These are phyloP conservation scores for Curvularia sp. DNA, from an alignment of 2,329 filamentous ascomycete genomes.

Conservation along the genomic window DNA sequence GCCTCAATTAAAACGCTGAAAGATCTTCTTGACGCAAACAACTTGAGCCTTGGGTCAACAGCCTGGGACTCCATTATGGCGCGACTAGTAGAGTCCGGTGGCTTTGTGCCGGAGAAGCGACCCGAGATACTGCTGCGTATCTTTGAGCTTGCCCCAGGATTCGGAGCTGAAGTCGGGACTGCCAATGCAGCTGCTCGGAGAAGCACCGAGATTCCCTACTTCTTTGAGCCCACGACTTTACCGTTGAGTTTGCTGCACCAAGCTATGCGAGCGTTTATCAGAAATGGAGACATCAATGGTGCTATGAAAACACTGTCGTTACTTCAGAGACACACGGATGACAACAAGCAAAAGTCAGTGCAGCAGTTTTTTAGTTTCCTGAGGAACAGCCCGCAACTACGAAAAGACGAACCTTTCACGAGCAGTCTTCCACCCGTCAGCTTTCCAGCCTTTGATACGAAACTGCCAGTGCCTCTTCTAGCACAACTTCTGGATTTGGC, in stretches of 20 bases:
- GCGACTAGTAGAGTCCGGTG: constrained; percentile 60
- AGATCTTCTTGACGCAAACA: constrained; percentile 46
- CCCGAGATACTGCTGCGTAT: constrained; percentile 54
- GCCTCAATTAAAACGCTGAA: constrained; percentile 47
- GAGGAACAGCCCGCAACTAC: constrained; percentile 23
- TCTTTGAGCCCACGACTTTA: constrained; percentile 54
- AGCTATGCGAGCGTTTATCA: constrained; percentile 51
- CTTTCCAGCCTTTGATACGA: constrained; percentile 54
- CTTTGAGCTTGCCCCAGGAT: constrained; percentile 50
- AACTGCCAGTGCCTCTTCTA: constrained; percentile 57
- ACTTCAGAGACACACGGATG: constrained; percentile 53
- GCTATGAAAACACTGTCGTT: constrained; percentile 49
- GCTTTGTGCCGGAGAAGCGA: constrained; percentile 54
- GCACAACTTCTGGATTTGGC: constrained; percentile 60
- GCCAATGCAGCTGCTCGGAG: constrained; percentile 41
- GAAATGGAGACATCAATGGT: constrained; percentile 48
- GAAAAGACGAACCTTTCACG: constrained; percentile 34
- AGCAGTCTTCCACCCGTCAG: constrained; percentile 47
- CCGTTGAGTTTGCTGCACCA: constrained; percentile 54
- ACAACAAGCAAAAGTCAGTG: constrained; percentile 53
- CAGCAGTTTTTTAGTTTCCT: constrained; percentile 52
- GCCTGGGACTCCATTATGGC: constrained; percentile 56
- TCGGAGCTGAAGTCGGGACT: constrained; percentile 51
- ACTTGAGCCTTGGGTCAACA: constrained; percentile 51
- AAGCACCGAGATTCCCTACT: constrained; percentile 46